A percentile compares a stretch with the other conserved stretches of the same genome.
phyloP scores from a whole-genome alignment of 73 alveolate genomes.

The Blepharisma stoltei region DNA sequence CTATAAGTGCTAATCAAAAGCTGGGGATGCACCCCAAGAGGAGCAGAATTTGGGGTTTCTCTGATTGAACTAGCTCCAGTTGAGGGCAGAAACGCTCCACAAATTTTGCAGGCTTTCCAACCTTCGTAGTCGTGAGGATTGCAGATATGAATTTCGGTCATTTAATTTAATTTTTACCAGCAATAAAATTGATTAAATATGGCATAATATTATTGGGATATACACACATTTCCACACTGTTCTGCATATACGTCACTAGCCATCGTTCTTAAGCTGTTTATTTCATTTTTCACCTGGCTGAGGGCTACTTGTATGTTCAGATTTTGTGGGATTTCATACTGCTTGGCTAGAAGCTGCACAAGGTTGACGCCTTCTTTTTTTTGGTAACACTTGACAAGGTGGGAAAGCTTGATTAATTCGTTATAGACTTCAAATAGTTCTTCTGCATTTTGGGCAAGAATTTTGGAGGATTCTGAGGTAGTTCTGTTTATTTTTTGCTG shows the following conservation, averaged over 20 bases:
- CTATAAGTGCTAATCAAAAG: too few relatives aligned
- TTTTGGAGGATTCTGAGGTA: not conserved
- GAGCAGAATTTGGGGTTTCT: too few relatives aligned
- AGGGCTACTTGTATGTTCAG: not conserved
- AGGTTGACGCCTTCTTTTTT: not conserved
- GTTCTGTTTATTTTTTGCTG: not conserved
- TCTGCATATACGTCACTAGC: constrained; percentile 24
- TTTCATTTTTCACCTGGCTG: not conserved
- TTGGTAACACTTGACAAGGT: not conserved
- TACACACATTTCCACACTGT: not conserved
- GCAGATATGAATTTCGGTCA: too few relatives aligned
- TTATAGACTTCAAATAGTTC: not conserved
- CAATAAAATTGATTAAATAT: too few relatives aligned
- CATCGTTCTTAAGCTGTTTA: not conserved
- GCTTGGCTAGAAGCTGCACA: not conserved
- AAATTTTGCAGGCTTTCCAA: too few relatives aligned
- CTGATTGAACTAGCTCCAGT: too few relatives aligned
- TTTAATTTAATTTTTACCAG: not conserved
- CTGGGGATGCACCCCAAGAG: too few relatives aligned
- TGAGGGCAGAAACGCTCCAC: too few relatives aligned
- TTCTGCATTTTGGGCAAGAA: not conserved
- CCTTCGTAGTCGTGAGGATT: too few relatives aligned
- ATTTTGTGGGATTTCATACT: not conserved
- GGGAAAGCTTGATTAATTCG: not conserved
- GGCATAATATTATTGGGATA: not conserved